Conservation (phyloP, 2,329 filamentous ascomycete species). For the Talaromyces sp. region DNA sequence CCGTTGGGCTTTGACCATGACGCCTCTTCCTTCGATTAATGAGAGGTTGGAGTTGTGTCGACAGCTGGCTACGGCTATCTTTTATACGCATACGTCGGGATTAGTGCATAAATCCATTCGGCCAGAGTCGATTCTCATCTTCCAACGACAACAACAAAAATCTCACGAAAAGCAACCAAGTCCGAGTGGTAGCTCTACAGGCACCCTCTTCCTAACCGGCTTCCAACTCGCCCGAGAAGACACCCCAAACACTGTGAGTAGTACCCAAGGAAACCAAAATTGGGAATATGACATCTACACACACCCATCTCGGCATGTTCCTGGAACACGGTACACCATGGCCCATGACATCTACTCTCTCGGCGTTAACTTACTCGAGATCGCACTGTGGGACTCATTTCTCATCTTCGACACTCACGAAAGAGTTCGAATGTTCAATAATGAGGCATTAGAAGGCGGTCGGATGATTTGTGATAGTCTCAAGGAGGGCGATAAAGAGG, state of each 20-base stretch:
- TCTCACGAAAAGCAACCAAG: not conserved
- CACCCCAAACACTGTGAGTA: not conserved
- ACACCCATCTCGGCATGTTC: not conserved
- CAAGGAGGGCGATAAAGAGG: not conserved
- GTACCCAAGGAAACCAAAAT: constrained; percentile 2
- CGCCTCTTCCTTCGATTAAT: not conserved
- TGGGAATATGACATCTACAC: constrained; percentile 9
- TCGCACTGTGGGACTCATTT: not conserved
- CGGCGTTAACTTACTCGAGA: not conserved
- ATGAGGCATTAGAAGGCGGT: not conserved
- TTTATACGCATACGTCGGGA: not conserved
- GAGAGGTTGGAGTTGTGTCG: not conserved
- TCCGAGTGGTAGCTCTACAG: not conserved
- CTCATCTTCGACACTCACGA: constrained; percentile 3
- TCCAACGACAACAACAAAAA: not conserved
- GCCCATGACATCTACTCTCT: constrained; percentile 1
- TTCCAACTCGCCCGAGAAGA: constrained; percentile 1
- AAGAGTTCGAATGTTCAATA: not conserved
- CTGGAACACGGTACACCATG: not conserved
- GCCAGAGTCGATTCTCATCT: not conserved
- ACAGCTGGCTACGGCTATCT: not conserved
- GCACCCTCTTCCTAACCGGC: not conserved
- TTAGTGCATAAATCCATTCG: constrained; percentile 2
- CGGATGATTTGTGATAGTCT: not conserved
- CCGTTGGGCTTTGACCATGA: not conserved